phyloP scores from a whole-genome alignment of 345 rosid species.

The Turnera subulata region DNA sequence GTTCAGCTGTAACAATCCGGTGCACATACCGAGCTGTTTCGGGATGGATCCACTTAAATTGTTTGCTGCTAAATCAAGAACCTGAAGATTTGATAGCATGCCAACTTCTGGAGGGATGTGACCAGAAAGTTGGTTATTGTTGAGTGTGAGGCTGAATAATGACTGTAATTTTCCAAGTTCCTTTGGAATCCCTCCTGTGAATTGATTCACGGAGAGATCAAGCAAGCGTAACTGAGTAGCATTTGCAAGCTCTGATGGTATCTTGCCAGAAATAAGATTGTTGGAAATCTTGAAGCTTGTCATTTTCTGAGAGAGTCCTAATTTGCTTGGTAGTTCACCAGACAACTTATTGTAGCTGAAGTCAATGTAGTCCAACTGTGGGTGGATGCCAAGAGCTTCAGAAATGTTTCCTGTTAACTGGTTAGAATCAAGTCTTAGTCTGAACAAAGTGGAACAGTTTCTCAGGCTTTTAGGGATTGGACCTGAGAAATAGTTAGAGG shows the following conservation, averaged over 20 bases:
- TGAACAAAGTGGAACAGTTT: too few species aligned
- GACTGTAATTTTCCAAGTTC: not conserved
- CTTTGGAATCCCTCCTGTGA: not conserved
- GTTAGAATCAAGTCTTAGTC: too few species aligned
- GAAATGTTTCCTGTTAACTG: too few species aligned
- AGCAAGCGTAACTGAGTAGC: not conserved
- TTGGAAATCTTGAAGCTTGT: not conserved
- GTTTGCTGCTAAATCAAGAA: constrained; percentile 11
- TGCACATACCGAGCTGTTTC: constrained; percentile 4
- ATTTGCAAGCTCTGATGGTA: constrained; percentile 1
- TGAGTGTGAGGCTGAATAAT: not conserved
- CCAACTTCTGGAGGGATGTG: not conserved
- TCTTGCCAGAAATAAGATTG: constrained; percentile 5
- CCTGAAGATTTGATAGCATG: not conserved
- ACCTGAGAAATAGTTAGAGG: too few species aligned
- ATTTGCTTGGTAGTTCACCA: not conserved
- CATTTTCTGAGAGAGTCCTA: too few species aligned
- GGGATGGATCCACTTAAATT: constrained; percentile 11
- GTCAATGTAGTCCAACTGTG: too few species aligned
- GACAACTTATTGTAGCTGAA: too few species aligned
- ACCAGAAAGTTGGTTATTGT: constrained; percentile 5
- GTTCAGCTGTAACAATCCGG: not conserved
- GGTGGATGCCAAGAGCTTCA: too few species aligned
- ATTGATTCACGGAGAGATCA: constrained; percentile 6
- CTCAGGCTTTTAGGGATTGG: too few species aligned